Evolutionary conservation across 306 rosid genomes (phyloP), one percentile per base, ranked within the genome.

Genomic region (Vigna angularis): DNA sequence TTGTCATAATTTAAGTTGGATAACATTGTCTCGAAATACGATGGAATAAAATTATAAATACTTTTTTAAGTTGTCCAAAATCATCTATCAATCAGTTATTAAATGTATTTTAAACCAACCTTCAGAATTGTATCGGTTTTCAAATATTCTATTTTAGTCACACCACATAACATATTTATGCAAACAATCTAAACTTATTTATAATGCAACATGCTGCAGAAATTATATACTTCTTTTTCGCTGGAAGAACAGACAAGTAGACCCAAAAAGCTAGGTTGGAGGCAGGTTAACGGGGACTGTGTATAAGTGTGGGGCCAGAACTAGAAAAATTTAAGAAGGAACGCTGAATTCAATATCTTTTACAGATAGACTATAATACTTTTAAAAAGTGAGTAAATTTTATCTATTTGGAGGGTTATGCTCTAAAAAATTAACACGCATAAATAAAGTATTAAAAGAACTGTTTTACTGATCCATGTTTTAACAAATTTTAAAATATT

Each of bases 181-280:
- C 34, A 34, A 15, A 62, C 16, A 47, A 16, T 34, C 24, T 16
- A 32, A 62, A 62, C 3, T 32, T 15, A 62, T 32, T 62, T 16
- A 62, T 16, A 15, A 6, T 62, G 45, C 47, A 34, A 62, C 24
- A 62, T 34, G 47, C 34, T 62, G 47, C 68, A 62, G 68, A 62
- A 62, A 32, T 62, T 30, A 32, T 62, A 32, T 7, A 7, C 36
- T 57, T 61, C 68, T 62, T 62, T 32, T 62, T 32, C 47, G 47
- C 24, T 62, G 68, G 44, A 61, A n/a, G 44, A 22, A 32, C 14
- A 0, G 68, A 6, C 17, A 28, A 22, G 24, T 16, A 16, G 68
- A 32, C 68, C 66, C 68, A 15, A 34, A 62, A 62, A 7, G 24
- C 68, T 32, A 15, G 68, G 22, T 59, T 59, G 10, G 64, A 26